Evolutionary conservation across 805 yeast genomes (phyloP), one percentile per base, ranked within the genome.

Genomic region (Saccharomycopsis oosterbeekiorum): DNA sequence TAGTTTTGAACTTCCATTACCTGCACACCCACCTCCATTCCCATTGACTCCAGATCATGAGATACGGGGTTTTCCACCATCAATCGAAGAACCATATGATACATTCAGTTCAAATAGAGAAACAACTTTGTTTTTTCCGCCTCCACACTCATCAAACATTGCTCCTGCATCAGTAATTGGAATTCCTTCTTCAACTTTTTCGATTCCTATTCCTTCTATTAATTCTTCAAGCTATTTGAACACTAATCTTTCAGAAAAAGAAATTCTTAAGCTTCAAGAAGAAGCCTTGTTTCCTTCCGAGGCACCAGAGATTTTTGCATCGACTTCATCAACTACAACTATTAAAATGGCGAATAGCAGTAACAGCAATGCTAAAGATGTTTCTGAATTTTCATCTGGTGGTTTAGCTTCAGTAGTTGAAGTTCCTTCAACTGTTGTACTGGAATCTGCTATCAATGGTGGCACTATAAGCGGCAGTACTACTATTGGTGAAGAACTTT

Each of bases 271-370:
- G 61, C 71, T 76, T 3, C 77, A 77, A 56, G 92, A 86, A 68
- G 78, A 79, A 55, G 79, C 86, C 4, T 73, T 86, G 51, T 67
- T 85, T 24, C 92, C 93, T 0, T 84, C 89, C 1, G 86, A 75
- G 47, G 84, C 84, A 0, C 60, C 67, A 17, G 17, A 9, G n/a
- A 42, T 55, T 4, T 36, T 21, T 60, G 42, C 17, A 9, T 34
- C 58, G 15, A 17, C 39, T 5, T 36, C 40, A 11, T 39, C 50
- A 17, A 10, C 19, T 41, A 53, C 53, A 4, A 14, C 53, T 34
- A 41, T 2, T n/a, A n/a, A 12, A 21, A 17, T 55, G 2, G 43
- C 1, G 14, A 36, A 36, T 21, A 15, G 37, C 17, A 17, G 19
- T 21, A 15, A 12, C 1, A 34, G 6, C 12, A 29, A 53, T 12